Conservation (phyloP, 148 eudicot species). For the Rhododendron kiyosumense region DNA sequence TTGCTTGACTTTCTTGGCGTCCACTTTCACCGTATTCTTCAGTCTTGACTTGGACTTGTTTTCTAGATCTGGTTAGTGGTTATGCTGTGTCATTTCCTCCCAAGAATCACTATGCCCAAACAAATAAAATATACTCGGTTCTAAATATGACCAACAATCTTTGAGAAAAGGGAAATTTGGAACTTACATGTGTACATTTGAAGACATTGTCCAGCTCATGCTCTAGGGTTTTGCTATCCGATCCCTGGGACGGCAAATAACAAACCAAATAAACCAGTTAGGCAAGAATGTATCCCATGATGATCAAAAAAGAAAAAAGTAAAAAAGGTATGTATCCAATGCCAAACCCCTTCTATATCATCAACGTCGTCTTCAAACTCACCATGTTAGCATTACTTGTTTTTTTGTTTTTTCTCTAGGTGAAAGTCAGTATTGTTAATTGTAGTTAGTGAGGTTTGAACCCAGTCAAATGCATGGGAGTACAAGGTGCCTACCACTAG, state of each 20-base stretch:
- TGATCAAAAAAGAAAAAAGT: not conserved
- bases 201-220: not conserved
- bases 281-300: not conserved
- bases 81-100: not conserved
- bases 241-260: not conserved
- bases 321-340: not conserved
- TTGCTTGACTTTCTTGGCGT: not conserved
- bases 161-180: not conserved
- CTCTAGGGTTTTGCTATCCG: not conserved
- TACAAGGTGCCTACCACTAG: no score
- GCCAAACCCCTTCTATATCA: not conserved
- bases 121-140: not conserved
- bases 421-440: no score
- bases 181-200: not conserved
- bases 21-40: not conserved
- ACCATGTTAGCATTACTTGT: not conserved
- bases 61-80: not conserved
- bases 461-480: no score
- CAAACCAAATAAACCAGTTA: not conserved
- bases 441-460: no score
- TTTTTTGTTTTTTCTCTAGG: no score
- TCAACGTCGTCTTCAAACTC: not conserved
- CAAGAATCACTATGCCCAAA: not conserved
- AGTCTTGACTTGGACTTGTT: not conserved
- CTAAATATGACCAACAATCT: not conserved